Conservation (phyloP, 305 asterid genomes). For the Fraxinus paxiana region DNA sequence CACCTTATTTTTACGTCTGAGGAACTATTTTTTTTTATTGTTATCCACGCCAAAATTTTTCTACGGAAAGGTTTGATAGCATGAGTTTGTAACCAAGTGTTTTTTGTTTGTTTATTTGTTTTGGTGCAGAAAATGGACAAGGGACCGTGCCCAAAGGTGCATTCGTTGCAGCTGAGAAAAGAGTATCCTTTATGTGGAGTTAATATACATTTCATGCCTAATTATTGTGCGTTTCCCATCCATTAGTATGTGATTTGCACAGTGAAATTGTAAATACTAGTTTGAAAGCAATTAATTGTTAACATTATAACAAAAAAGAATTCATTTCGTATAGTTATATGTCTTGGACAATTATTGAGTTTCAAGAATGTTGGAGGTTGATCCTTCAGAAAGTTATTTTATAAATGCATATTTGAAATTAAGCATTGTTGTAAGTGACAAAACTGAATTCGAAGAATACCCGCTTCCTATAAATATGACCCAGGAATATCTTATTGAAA, state of each 20-base stretch:
- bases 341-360: not conserved
- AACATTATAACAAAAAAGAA: not conserved
- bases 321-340: not conserved
- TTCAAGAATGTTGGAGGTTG: not conserved
- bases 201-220: not conserved
- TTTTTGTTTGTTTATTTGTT: not conserved
- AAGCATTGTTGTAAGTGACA: not conserved
- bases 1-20: not conserved
- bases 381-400: not conserved
- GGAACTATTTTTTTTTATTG: not conserved
- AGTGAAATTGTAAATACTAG: not conserved
- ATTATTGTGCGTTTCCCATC: not conserved
- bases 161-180: conserved; percentile 80
- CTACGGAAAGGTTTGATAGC: not conserved
- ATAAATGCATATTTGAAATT: not conserved
- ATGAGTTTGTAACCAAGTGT: not conserved
- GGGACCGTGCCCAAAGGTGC: conserved; percentile 93
- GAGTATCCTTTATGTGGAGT: conserved; percentile 59
- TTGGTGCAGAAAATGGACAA: conserved; percentile 82
- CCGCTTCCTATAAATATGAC: not conserved
- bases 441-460: not conserved
- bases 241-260: not conserved
- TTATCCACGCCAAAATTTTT: not conserved
- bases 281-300: not conserved
- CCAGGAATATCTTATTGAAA: not conserved